phyloP scores from a whole-genome alignment of 352 stramenopile species.

The Phytophthora hibernalis region DNA sequence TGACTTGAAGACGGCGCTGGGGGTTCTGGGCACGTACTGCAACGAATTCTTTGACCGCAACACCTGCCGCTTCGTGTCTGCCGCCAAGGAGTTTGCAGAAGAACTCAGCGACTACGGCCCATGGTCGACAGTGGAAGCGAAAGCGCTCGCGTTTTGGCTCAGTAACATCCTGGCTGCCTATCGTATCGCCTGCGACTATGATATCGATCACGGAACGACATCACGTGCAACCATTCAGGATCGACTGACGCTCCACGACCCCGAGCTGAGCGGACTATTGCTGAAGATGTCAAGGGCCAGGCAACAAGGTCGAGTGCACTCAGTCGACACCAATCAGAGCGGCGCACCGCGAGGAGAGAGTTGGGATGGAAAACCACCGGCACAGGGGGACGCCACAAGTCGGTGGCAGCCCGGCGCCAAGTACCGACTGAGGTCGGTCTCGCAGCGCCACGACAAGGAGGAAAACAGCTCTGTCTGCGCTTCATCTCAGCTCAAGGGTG shows the following conservation, averaged over 20 bases:
- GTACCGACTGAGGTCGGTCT: too few species aligned
- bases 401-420: too few species aligned
- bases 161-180: background rate
- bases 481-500: too few species aligned
- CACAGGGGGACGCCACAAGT: too few species aligned
- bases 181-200: background rate
- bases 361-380: too few species aligned
- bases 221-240: background rate
- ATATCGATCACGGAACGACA: background rate
- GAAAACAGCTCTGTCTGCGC: too few species aligned
- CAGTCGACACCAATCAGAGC: too few species aligned
- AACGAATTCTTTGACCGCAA: conserved; percentile 4
- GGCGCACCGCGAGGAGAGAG: too few species aligned
- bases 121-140: background rate
- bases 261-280: background rate
- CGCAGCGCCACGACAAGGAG: too few species aligned
- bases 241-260: background rate
- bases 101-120: conserved; percentile 12
- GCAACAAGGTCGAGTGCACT: too few species aligned
- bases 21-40: background rate
- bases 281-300: background rate
- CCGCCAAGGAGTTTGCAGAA: conserved; percentile 1
- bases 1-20: background rate
- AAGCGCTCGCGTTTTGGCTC: conserved; percentile 5
- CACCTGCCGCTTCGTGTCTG: background rate